Evolutionary conservation across 352 stramenopile species (phyloP).

Genomic region (Pythium apleroticum): DNA sequence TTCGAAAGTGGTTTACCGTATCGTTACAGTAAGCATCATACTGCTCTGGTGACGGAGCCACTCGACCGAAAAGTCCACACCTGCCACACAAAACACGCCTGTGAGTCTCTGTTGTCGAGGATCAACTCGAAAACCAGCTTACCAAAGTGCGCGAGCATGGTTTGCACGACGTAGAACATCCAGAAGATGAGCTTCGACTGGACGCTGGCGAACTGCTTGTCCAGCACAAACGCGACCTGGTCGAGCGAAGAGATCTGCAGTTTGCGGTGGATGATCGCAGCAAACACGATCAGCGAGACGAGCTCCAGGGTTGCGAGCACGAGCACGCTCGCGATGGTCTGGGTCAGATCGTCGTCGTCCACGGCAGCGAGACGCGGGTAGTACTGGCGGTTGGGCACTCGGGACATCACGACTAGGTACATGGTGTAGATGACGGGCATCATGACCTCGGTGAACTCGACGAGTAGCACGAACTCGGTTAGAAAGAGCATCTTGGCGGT

Average conservation of each 20-base stretch:
- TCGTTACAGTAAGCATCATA: too few species aligned
- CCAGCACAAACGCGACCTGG: conserved; percentile 40
- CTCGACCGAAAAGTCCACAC: conserved; percentile 11
- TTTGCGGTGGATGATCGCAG: conserved; percentile 1
- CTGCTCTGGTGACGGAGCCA: not conserved
- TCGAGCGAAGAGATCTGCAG: conserved; percentile 21
- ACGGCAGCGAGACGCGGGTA: conserved; percentile 6
- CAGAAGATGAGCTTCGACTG: conserved; percentile 37
- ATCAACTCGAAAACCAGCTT: too few species aligned
- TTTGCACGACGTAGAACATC: conserved; percentile 38
- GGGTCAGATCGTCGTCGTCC: not conserved
- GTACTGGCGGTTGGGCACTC: conserved; percentile 14
- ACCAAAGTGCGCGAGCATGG: conserved; percentile 30
- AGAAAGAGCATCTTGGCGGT: conserved; percentile 12
- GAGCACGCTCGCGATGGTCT: not conserved
- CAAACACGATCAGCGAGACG: conserved; percentile 6
- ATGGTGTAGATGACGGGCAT: conserved; percentile 21
- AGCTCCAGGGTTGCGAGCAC: conserved; percentile 11
- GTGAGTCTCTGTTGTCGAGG: not conserved
- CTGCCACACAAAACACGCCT: conserved; percentile 8
- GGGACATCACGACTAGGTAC: conserved; percentile 11
- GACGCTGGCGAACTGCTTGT: conserved; percentile 18
- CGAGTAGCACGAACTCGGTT: conserved; percentile 16
- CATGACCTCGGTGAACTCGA: conserved; percentile 23
- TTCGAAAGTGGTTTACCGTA: too few species aligned